A percentile compares a stretch with the other conserved stretches of the same genome.
Evolutionary conservation across 805 yeast species (phyloP).

Genomic region (Starmerella riodocensis): DNA sequence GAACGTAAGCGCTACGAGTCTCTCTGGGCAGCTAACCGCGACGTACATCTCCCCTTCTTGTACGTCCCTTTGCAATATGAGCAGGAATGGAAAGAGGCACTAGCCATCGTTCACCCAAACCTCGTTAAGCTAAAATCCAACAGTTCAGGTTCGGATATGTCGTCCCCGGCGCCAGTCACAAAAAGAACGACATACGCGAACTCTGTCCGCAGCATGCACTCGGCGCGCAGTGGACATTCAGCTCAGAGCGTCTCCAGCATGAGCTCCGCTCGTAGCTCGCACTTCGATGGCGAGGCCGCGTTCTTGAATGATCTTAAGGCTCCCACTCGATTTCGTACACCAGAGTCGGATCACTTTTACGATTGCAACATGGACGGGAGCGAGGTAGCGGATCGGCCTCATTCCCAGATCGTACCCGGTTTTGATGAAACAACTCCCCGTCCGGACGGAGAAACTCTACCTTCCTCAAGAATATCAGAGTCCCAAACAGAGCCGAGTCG

Average conservation of each 20-base stretch:
- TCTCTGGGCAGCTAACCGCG: constrained; percentile 82
- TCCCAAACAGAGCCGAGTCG: background rate
- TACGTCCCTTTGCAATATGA: constrained; percentile 9
- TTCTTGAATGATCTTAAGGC: no score
- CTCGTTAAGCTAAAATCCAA: background rate
- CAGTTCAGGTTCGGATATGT: background rate
- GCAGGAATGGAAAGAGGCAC: constrained; percentile 10
- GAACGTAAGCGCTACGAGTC: constrained; percentile 88
- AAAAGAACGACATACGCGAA: background rate
- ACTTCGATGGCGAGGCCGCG: background rate
- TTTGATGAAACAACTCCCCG: no score
- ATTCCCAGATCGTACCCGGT: background rate
- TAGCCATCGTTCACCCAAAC: constrained; percentile 1
- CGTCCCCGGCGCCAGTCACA: background rate
- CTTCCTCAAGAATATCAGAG: no score
- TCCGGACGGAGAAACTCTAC: no score
- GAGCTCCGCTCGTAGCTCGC: background rate
- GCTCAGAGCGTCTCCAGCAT: background rate
- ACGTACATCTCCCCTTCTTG: constrained; percentile 27
- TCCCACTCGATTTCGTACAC: no score
- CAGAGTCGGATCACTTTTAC: background rate
- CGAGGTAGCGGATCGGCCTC: background rate
- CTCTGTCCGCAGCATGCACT: background rate
- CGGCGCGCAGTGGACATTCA: background rate
- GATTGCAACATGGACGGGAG: background rate